Percentiles rank a stretch among this genome's conserved stretches.
These are phyloP conservation scores for Hebeloma cylindrosporum DNA, from an alignment of 768 basidiomycete species.

Conservation along the genomic window DNA sequence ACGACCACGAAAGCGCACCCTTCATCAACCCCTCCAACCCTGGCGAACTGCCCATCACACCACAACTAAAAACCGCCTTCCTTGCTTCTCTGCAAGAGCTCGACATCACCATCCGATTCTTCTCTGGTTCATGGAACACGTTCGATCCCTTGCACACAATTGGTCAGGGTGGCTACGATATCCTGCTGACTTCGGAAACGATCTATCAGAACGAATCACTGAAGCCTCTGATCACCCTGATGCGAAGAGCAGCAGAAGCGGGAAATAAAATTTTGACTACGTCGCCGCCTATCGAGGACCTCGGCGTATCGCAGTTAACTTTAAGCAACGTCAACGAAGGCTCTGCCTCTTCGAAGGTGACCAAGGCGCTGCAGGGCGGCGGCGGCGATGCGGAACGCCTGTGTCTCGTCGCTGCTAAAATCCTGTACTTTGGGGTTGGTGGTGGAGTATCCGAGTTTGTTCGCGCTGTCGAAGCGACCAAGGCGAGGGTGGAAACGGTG, in stretches of 20 bases:
- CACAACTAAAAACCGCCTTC: constrained; percentile 66
- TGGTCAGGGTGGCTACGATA: constrained; percentile 48
- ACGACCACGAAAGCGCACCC: constrained; percentile 30
- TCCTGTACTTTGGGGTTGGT: constrained; percentile 94
- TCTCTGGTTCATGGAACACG: constrained; percentile 77
- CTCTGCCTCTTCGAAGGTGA: no score
- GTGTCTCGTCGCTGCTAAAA: constrained; percentile 87
- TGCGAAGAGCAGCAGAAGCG: constrained; percentile 36
- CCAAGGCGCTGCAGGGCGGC: no score
- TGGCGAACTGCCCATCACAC: constrained; percentile 67
- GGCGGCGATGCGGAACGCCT: no score
- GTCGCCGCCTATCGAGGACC: constrained; percentile 4
- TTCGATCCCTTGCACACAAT: constrained; percentile 39
- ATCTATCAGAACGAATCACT: constrained; percentile 78
- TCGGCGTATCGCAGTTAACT: constrained; percentile 8
- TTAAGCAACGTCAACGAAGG: constrained; percentile 1
- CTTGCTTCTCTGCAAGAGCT: constrained; percentile 50
- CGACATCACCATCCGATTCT: constrained; percentile 68
- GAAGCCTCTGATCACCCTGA: constrained; percentile 52
- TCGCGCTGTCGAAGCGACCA: constrained; percentile 43
- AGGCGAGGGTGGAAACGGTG: constrained; percentile 47
- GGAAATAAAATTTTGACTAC: no score
- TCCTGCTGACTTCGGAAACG: constrained; percentile 90
- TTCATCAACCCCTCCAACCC: constrained; percentile 33
- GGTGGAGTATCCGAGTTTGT: constrained; percentile 81